Evolutionary conservation across 1,139 yeast species (phyloP), one percentile per base, ranked within the genome.

Genomic region (Lodderomyces margitis): DNA sequence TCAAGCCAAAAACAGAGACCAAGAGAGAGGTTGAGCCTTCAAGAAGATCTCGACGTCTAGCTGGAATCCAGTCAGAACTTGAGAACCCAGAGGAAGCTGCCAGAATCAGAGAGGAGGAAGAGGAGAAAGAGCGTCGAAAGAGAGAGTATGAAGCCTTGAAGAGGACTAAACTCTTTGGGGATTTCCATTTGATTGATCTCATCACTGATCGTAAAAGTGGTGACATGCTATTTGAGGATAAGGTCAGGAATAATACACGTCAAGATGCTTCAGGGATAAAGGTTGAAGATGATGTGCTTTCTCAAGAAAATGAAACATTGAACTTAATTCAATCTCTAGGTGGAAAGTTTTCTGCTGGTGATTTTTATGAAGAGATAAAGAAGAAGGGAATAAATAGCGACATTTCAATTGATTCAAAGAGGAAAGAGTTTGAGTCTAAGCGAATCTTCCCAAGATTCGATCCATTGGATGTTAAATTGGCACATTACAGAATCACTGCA

Each of bases 401-500:
- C 46, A 59, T 68, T 44, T 68, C 66, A 21, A 60, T 80, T 31
- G 66, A 69, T 34, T 53, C 62, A 31, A 64, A 76, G 32, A 65
- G 91, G 39, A 66, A 73, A 32, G 81, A 76, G 46, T 71, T 86
- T 48, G 75, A 72, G 38, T 59, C 64, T 2, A 59, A 83, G 49
- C 56, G 66, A 33, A 58, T 86, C 12, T 78, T 78, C 49, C 77
- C 73, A 19, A 70, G 70, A 34, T 81, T 79, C 52, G 81, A 77
- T 44, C 89, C 95, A 0, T 75, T 81, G 50, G 87, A 85, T 44
- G 74, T 88, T 46, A 84, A 83, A 54, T 62, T 91, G 10, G 80
- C 89, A 0, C 78, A 78, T 30, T 84, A 83, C 42, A 70, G 98
- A 46, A 81, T 91, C 57, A 80, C 91, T 0, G 69, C 87, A 2